Evolutionary conservation across 345 rosid genomes (phyloP).

Genomic region (Gynandropsis gynandra): DNA sequence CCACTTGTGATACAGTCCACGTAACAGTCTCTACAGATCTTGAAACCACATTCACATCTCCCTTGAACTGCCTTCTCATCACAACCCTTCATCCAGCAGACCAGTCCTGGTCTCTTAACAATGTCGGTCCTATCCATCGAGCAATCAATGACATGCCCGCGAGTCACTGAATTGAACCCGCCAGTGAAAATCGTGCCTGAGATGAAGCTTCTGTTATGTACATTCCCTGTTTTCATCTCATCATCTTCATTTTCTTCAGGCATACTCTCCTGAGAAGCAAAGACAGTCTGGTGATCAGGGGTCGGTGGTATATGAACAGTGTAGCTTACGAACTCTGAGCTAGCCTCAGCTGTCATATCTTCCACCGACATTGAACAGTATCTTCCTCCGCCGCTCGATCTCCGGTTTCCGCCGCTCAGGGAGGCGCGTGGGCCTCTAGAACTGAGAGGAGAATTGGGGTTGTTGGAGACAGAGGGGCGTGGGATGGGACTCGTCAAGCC

Average conservation of each 20-base stretch:
- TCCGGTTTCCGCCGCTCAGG: constrained; percentile 33
- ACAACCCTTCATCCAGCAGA: constrained; percentile 67
- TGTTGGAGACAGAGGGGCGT: constrained; percentile 49
- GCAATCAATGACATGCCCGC: constrained; percentile 59
- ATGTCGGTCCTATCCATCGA: constrained; percentile 35
- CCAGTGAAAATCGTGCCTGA: constrained; percentile 65
- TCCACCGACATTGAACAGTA: constrained; percentile 48
- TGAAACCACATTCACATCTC: constrained; percentile 65
- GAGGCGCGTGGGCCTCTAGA: constrained; percentile 36
- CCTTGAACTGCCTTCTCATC: constrained; percentile 50
- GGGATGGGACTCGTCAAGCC: constrained; percentile 64
- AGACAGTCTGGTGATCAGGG: constrained; percentile 61
- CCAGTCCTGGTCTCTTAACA: constrained; percentile 32
- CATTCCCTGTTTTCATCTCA: constrained; percentile 18
- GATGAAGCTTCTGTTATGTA: constrained; percentile 37
- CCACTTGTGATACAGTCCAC: constrained; percentile 45
- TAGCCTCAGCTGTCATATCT: constrained; percentile 34
- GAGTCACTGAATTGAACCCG: constrained; percentile 60
- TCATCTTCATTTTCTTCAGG: constrained; percentile 30
- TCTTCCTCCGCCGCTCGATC: constrained; percentile 43
- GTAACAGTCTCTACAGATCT: constrained; percentile 60
- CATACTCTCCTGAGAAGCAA: constrained; percentile 41
- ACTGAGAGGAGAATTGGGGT: constrained; percentile 52
- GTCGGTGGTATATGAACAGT: constrained; percentile 79
- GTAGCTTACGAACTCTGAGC: constrained; percentile 48